phyloP scores from a whole-genome alignment of 345 rosid species.

The Noccaea bulbosa region DNA sequence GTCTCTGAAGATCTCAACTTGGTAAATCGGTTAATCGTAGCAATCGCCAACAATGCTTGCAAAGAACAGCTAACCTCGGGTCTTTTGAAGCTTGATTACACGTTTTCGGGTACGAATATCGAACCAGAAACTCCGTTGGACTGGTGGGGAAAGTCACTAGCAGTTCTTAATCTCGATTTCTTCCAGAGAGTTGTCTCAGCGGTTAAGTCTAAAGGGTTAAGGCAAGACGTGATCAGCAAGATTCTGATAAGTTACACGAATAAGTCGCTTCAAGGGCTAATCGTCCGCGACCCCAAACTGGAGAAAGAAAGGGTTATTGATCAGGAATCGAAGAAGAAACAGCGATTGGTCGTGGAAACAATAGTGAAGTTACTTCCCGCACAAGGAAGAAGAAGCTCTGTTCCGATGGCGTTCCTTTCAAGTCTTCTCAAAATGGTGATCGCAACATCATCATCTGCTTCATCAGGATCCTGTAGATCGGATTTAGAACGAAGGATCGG shows the following conservation, averaged over 20 bases:
- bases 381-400: conserved; percentile 84
- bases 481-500: conserved; percentile 91
- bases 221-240: conserved; percentile 94
- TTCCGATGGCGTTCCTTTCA: conserved; percentile 92
- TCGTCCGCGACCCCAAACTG: conserved; percentile 60
- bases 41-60: conserved; percentile 86
- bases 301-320: conserved; percentile 65
- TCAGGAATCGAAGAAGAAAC: conserved; percentile 74
- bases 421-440: conserved; percentile 82
- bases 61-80: conserved; percentile 98
- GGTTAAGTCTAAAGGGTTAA: conserved; percentile 86
- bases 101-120: conserved; percentile 51
- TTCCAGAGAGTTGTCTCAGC: conserved; percentile 84
- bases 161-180: conserved; percentile 71
- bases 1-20: conserved; percentile 78
- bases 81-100: conserved; percentile 79
- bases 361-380: conserved; percentile 78
- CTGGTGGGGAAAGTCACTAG: conserved; percentile 94
- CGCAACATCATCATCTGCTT: conserved; percentile 56
- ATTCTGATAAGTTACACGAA: conserved; percentile 82
- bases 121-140: conserved; percentile 80
- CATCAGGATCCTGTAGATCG: conserved; percentile 65
- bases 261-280: conserved; percentile 76
- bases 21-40: conserved; percentile 64
- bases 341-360: conserved; percentile 74